These are phyloP conservation scores for Rubus idaeus DNA, from an alignment of 306 rosid genomes.

Conservation along the genomic window DNA sequence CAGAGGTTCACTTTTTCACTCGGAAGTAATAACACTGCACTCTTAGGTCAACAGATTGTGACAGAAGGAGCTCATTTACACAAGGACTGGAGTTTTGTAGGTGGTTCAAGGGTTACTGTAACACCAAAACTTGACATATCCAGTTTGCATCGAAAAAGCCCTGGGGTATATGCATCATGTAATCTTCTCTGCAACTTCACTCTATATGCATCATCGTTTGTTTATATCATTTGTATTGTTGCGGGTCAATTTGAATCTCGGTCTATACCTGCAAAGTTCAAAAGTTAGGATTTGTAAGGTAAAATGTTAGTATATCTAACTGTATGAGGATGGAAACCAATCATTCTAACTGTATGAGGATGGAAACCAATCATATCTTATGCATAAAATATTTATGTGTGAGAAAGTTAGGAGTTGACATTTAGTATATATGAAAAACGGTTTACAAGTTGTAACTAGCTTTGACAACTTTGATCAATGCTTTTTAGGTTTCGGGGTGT, in stretches of 20 bases:
- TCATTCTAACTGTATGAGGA: neutral
- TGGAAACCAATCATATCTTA: neutral
- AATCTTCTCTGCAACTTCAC: constrained; percentile 32
- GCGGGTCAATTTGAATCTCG: neutral
- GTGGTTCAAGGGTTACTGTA: constrained; percentile 60
- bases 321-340: neutral
- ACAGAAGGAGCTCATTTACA: constrained; percentile 26
- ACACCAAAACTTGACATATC: constrained; percentile 53
- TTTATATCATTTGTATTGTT: neutral
- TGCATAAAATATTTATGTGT: neutral
- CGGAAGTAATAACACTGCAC: constrained; percentile 42
- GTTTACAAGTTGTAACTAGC: neutral
- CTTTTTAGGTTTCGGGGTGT: neutral
- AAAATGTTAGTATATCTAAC: neutral
- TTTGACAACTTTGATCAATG: neutral
- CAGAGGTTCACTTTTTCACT: constrained; percentile 35
- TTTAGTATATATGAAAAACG: neutral
- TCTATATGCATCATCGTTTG: neutral
- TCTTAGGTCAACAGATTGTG: constrained; percentile 31
- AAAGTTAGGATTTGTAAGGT: neutral
- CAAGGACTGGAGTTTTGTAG: constrained; percentile 71
- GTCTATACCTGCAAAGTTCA: neutral
- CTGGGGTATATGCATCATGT: constrained; percentile 68
- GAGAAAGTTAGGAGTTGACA: neutral
- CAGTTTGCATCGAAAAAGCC: constrained; percentile 36